A percentile compares a stretch with the other conserved stretches of the same genome.
phyloP scores from a whole-genome alignment of 345 rosid species.

The Turritis glabra region DNA sequence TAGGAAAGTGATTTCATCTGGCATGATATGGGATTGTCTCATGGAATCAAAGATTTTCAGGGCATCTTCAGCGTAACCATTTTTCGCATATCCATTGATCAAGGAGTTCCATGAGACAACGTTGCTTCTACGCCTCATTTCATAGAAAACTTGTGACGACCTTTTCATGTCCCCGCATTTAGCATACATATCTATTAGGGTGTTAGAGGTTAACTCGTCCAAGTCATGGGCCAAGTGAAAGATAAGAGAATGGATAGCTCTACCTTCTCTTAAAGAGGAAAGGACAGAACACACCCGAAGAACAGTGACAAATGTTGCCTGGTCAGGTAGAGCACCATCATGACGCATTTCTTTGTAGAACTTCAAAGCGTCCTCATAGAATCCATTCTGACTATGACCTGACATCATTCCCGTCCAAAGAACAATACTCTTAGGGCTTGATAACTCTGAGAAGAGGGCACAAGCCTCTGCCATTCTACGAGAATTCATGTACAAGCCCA shows the following conservation, averaged over 20 bases:
- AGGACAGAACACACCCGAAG: conserved; percentile 74
- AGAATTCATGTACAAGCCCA: conserved; percentile 78
- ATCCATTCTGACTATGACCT: conserved; percentile 70
- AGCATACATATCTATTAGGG: conserved; percentile 95
- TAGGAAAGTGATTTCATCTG: conserved; percentile 89
- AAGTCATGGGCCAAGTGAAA: conserved; percentile 63
- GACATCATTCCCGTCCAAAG: conserved; percentile 89
- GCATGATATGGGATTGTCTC: conserved; percentile 58
- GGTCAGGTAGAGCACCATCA: conserved; percentile 65
- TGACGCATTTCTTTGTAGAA: conserved; percentile 66
- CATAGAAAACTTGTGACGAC: conserved; percentile 62
- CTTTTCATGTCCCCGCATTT: conserved; percentile 85
- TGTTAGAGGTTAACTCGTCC: conserved; percentile 75
- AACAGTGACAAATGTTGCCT: conserved; percentile 86
- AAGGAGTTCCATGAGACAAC: conserved; percentile 88
- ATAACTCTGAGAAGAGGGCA: conserved; percentile 62
- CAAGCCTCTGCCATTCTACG: conserved; percentile 54
- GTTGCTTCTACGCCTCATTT: conserved; percentile 53
- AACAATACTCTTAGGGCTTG: conserved; percentile 58
- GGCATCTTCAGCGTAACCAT: conserved; percentile 86
- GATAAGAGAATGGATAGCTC: conserved; percentile 64
- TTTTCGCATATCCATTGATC: conserved; percentile 90
- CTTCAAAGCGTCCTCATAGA: conserved; percentile 63
- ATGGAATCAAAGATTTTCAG: conserved; percentile 58
- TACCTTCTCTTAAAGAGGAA: conserved; percentile 70